Base-by-base conservation (phyloP, 768 basidiomycete genomes). In the Russula sp. region DNA sequence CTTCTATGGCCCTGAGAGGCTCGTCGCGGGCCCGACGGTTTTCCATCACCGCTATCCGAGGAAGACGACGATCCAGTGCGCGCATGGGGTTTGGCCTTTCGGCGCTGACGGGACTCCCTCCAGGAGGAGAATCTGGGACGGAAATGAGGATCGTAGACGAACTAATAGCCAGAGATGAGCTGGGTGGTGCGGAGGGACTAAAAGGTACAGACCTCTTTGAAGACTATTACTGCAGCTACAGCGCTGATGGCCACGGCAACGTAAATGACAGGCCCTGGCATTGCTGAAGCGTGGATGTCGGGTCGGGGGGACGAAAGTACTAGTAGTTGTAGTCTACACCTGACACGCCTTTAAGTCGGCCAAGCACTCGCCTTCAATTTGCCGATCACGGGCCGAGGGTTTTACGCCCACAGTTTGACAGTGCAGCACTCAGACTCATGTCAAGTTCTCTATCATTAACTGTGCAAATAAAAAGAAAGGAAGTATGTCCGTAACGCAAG, bases 181-280 rank as follows among this genome's bases (percentile, higher is more conserved):
- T 2, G 14, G 13, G 8, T 14, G 37, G 49, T 16, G 31, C 31
- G 16, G 22, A 39, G 27, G 18, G 22, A 13, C 4, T n/a, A 13
- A 11, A 32, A 16, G 32, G 42, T 13, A 61, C 64, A 34, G 32
- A 68, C 67, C 58, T 66, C 55, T 50, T 68, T 68, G 44, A 68
- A 59, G 50, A 50, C 67, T 27, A 54, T 32, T n/a, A 52, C 66
- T 3, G 59, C 62, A 13, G 59, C 67, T 27, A 64, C 59, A 4
- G 67, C 50, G 22, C 67, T 37, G 42, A 68, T 63, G 42, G 56
- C 59, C 37, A 58, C 67, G 6, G 54, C 67, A n/a, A 67, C 62
- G 42, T 67, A 68, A 6, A 68, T 18, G 4, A 44, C 62, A 20
- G 67, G 67, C 13, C 58, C 67, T 22, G 67, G 67, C 67, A 68